Base-by-base conservation (phyloP, 164 flowering plant species). In the Taxillus chinensis region DNA sequence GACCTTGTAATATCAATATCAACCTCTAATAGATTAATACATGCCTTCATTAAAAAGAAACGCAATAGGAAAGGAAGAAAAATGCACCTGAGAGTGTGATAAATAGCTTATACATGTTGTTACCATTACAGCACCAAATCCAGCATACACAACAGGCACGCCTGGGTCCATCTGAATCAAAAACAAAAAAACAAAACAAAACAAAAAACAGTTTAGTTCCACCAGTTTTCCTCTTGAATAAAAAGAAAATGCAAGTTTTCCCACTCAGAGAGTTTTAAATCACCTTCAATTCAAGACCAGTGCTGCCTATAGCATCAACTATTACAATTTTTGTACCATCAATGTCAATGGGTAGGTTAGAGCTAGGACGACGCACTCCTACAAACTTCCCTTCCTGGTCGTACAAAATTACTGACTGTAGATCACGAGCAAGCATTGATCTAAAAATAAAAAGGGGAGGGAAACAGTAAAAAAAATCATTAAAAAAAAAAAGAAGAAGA, bases 401-500 rank as follows among this genome's bases (percentile, higher is more conserved):
- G 64, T 93, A 90, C 8, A 90, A 71, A 59, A 86, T 76, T 60
- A 93, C 73, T 40, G 97, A 88, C 67, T 88, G 96, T 52, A 93
- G 82, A 78, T 90, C 97, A 70, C 96, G 96, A 63, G 92, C 90
- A 73, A 90, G 92, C 97, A 90, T 88, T 41, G 98, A 88, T 77
- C 96, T 90, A 78, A 60, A 15, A 6, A 16, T 2, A 61, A 62
- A 69, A 39, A 9, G 27, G 50, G 12, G 41, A 49, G 45, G 42
- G 7, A 4, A 14, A 7, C 59, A 13, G 5, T 2, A 4, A 17
- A 62, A 43, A 43, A 43, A 6, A 6, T 6, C 2, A 6, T 6
- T 9, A 1, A 9, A 12, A 50, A 27, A 27, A 27, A 27, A 27
- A n/a, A n/a, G n/a, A n/a, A n/a, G n/a, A n/a, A n/a, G n/a, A n/a